Evolutionary conservation across 2,329 filamentous ascomycete genomes (phyloP), one percentile per base, ranked within the genome.

Genomic region (Cadophora sp.): DNA sequence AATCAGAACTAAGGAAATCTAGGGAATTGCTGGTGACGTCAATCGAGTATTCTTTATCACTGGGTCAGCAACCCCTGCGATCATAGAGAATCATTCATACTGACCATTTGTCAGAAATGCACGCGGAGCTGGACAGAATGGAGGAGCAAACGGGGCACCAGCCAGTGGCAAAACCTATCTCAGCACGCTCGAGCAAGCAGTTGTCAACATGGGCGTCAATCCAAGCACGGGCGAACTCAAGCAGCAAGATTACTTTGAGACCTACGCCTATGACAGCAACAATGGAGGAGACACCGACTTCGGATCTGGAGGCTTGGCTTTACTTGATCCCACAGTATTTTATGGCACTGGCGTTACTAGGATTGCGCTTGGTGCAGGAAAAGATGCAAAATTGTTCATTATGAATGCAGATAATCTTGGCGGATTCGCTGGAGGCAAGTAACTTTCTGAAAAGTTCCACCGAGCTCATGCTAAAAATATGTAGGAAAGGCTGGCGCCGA

Each of bases 11-110:
- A 24, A 58, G 13, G 11, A 20, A 4, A 27, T 8, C n/a, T n/a
- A 59, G 55, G 63, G 65, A 24, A 45, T 68, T 24, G 66, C 63
- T 33, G 50, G 53, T 39, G 66, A 68, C 24, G 50, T 51, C 14
- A 64, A 66, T 27, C 62, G 63, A 43, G 62, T 65, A 8, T 68
- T 67, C 55, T 67, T 69, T 24, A 63, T 63, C 13, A 69, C 68
- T 30, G 68, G 66, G 66, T 65, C 51, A n/a, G 58, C 39, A 33
- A 27, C 14, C 50, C 30, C 8, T 1, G 24, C 8, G 8, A 1
- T 16, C 20, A 27, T 6, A 8, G 50, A 8, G 43, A 45, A 59
- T 14, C 11, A n/a, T 9, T 45, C n/a, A 3, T 22, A 13, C 59
- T 56, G 5, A 58, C 53, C 20, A 3, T 4, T 55, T 7, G 16